Evolutionary conservation across 2,329 filamentous ascomycete genomes (phyloP).

Genomic region (Ceratocystiopsis minuta): DNA sequence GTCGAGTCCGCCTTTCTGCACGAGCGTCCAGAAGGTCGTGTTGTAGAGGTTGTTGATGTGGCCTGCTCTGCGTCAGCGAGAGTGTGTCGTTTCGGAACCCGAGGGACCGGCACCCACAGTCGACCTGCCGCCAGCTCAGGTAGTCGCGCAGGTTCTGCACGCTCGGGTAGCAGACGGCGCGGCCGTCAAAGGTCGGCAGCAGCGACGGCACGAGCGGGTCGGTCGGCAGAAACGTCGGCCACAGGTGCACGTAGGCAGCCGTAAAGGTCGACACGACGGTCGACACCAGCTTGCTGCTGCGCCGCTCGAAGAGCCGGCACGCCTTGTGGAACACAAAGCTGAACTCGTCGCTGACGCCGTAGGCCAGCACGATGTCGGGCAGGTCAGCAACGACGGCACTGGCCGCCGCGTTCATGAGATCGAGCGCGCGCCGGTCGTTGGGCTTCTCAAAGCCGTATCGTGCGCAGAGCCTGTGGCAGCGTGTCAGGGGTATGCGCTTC

Average conservation of each 20-base stretch:
- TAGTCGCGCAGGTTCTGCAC: slow-evolving; percentile 77
- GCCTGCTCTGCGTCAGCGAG: slow-evolving; percentile 26
- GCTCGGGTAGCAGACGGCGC: slow-evolving; percentile 78
- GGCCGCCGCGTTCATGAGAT: slow-evolving; percentile 93
- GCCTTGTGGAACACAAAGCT: slow-evolving; percentile 82
- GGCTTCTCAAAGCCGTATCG: slow-evolving; percentile 81
- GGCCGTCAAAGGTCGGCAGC: slow-evolving; percentile 79
- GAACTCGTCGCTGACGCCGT: slow-evolving; percentile 89
- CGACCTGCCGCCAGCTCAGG: slow-evolving; percentile 90
- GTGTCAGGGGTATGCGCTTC: too few relatives aligned
- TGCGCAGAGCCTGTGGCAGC: slow-evolving; percentile 49
- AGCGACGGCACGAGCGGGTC: slow-evolving; percentile 49
- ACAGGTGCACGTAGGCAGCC: slow-evolving; percentile 70
- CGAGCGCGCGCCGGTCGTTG: slow-evolving; percentile 70
- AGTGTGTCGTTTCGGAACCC: too few relatives aligned
- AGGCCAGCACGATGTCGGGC: slow-evolving; percentile 71
- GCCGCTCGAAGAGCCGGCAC: slow-evolving; percentile 67
- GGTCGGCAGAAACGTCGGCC: slow-evolving; percentile 50
- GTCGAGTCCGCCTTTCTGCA: slow-evolving; percentile 47
- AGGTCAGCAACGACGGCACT: slow-evolving; percentile 66
- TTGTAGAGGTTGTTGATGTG: slow-evolving; percentile 99
- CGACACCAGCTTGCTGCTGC: slow-evolving; percentile 75
- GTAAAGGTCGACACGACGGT: slow-evolving; percentile 90
- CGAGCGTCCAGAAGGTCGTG: slow-evolving; percentile 84
- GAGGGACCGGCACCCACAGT: slow-evolving; percentile 39